A percentile compares a stretch with the other conserved stretches of the same genome.
phyloP scores from a whole-genome alignment of 257 asterid species.

The Petunia axillaris region DNA sequence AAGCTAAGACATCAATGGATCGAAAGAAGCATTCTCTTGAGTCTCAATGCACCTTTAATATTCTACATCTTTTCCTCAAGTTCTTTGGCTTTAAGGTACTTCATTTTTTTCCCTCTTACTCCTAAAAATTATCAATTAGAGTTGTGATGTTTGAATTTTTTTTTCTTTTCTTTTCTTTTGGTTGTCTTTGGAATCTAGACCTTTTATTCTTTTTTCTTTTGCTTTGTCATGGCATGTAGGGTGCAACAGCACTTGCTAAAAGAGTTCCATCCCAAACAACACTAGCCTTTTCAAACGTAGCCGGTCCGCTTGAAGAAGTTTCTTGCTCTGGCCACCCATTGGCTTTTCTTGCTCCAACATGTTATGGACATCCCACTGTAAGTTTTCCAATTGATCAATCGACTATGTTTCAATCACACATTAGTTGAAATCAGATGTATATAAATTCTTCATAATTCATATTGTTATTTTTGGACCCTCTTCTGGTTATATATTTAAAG shows the following conservation, averaged over 20 bases:
- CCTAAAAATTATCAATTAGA: background rate
- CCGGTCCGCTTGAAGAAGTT: slow-evolving; percentile 19
- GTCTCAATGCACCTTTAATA: background rate
- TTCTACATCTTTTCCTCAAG: background rate
- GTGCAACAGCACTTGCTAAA: background rate
- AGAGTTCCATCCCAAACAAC: slow-evolving; percentile 18
- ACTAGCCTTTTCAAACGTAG: slow-evolving; percentile 15
- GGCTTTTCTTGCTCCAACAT: slow-evolving; percentile 23
- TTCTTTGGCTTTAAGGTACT: slow-evolving; percentile 18
- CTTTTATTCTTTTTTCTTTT: background rate
- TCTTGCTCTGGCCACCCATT: background rate
- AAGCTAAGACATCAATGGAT: slow-evolving; percentile 21
- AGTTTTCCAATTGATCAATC: background rate
- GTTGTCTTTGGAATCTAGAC: background rate
- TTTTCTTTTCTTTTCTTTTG: background rate
- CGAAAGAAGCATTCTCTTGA: background rate
- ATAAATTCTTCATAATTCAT: background rate
- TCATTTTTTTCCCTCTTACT: background rate
- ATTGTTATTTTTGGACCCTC: background rate
- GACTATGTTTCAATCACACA: background rate
- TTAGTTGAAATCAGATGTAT: background rate
- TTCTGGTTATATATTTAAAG: background rate
- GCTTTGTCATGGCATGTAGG: background rate
- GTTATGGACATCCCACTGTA: slow-evolving; percentile 10
- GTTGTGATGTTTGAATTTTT: background rate